These are phyloP conservation scores for Anisogramma anomala DNA, from an alignment of 2,329 filamentous ascomycete genomes.

Conservation along the genomic window DNA sequence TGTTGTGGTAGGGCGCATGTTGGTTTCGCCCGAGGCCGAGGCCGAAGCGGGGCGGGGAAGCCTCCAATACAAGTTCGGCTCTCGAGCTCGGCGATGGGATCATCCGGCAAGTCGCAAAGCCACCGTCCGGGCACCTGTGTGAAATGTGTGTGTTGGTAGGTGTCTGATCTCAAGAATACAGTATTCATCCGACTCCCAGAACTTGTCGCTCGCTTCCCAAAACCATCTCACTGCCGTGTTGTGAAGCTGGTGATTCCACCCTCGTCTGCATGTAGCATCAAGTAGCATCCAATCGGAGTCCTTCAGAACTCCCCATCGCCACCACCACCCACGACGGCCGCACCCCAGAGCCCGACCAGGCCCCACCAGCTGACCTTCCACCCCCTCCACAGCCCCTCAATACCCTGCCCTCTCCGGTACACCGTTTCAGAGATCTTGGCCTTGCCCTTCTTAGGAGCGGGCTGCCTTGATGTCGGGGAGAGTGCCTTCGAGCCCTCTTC, in stretches of 20 bases:
- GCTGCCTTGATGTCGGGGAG: constrained; percentile 22
- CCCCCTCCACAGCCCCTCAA: constrained; percentile 57
- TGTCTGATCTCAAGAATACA: background rate
- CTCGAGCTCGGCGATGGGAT: background rate
- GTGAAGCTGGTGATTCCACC: no score
- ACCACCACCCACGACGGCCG: constrained; percentile 49
- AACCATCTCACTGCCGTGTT: no score
- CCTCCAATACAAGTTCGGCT: background rate
- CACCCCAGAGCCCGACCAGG: constrained; percentile 61
- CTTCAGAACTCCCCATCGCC: constrained; percentile 48
- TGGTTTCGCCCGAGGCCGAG: no score
- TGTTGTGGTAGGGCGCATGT: no score
- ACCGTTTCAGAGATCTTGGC: constrained; percentile 29
- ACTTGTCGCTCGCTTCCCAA: background rate
- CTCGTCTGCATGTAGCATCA: background rate
- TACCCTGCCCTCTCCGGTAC: constrained; percentile 52
- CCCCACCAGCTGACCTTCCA: constrained; percentile 75
- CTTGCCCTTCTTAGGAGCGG: constrained; percentile 22
- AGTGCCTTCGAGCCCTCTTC: constrained; percentile 62
- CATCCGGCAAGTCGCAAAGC: background rate
- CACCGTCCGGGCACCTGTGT: background rate
- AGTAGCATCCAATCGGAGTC: no score
- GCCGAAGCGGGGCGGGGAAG: no score
- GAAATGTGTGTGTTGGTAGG: background rate
- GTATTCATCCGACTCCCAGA: background rate